A percentile compares a stretch with the other conserved stretches of the same genome.
Conservation (phyloP, 495 filamentous ascomycete genomes). For the Talaromyces stipitatus region DNA sequence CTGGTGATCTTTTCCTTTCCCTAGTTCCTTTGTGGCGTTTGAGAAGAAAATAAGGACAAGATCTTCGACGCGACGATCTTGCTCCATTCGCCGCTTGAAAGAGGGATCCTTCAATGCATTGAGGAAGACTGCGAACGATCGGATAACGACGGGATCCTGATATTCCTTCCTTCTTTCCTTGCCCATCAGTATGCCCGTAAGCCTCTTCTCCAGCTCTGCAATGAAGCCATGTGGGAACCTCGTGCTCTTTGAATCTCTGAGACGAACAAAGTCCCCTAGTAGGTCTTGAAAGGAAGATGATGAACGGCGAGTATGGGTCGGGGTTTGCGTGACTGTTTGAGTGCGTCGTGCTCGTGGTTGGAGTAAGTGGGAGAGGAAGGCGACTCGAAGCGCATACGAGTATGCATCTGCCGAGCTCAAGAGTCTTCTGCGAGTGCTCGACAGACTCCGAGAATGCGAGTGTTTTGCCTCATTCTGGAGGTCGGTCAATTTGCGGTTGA, state of each 20-base stretch:
- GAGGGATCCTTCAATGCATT: constrained; percentile 66
- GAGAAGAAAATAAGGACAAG: constrained; percentile 82
- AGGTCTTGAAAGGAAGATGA: constrained; percentile 67
- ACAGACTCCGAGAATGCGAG: constrained; percentile 40
- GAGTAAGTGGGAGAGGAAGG: constrained; percentile 88
- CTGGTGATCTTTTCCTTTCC: constrained; percentile 68
- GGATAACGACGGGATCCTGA: constrained; percentile 67
- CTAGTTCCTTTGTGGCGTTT: constrained; percentile 81
- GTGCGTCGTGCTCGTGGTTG: constrained; percentile 81
- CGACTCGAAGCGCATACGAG: constrained; percentile 80
- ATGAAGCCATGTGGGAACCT: constrained; percentile 76
- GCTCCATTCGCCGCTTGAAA: constrained; percentile 75
- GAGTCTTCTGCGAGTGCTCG: constrained; percentile 38
- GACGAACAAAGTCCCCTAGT: constrained; percentile 66
- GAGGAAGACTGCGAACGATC: constrained; percentile 73
- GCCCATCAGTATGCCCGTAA: constrained; percentile 58
- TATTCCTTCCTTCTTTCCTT: constrained; percentile 71
- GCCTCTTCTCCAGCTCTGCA: constrained; percentile 57
- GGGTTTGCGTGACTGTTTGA: constrained; percentile 64
- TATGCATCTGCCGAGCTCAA: constrained; percentile 69
- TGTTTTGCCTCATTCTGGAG: constrained; percentile 46
- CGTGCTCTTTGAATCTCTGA: constrained; percentile 68
- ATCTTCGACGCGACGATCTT: constrained; percentile 89
- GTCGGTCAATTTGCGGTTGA: constrained; percentile 49
- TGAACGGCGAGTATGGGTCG: constrained; percentile 53